Conservation (phyloP, 176 grass and related monocot species). For the Carex kokanica region DNA sequence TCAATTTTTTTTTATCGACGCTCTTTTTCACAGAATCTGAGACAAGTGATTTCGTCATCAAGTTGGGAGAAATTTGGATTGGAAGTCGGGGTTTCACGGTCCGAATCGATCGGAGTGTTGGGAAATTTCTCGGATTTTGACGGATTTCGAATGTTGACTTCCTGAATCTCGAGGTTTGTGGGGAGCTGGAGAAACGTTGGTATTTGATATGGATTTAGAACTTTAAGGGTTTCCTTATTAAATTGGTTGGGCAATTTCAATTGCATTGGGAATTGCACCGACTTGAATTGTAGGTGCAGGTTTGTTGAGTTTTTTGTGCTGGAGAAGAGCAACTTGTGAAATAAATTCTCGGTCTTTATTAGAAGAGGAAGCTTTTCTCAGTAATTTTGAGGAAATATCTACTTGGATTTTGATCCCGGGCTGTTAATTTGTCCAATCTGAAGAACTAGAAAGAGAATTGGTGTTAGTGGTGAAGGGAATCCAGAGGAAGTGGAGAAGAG, state of each 20-base stretch:
- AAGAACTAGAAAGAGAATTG: slow-evolving; percentile 1
- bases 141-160: slow-evolving; percentile 7
- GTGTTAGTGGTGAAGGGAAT: slow-evolving; percentile 3
- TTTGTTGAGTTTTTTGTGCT: not conserved
- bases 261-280: slow-evolving; percentile 6
- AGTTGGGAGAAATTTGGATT: not conserved
- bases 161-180: slow-evolving; percentile 16
- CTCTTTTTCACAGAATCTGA: not conserved
- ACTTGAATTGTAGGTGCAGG: not conserved
- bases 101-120: not conserved
- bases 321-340: not conserved
- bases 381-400: not conserved
- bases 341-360: not conserved
- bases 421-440: not conserved
- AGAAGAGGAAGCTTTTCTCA: not conserved
- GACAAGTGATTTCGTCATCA: not conserved
- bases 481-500: not conserved
- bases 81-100: not conserved
- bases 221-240: not conserved
- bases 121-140: not conserved
- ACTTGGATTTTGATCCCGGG: slow-evolving; percentile 13
- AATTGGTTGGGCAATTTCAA: not conserved
- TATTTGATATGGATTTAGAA: slow-evolving; percentile 5
- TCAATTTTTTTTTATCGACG: not conserved
- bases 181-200: not conserved